phyloP scores from a whole-genome alignment of 192 early-diverging fungal genomes.

The Linderina pennispora region DNA sequence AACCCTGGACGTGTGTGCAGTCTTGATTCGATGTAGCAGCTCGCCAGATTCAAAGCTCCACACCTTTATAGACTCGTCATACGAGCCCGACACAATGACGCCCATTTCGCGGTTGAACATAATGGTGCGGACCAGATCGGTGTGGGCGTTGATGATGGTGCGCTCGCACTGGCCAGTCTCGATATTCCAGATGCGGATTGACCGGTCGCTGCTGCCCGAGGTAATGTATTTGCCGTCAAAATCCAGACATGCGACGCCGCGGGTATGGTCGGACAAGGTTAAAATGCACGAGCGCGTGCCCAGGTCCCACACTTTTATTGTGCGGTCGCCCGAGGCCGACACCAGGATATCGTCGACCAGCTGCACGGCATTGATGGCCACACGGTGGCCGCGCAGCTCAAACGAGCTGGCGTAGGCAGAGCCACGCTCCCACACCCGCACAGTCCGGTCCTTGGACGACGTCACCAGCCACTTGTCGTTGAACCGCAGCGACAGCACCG shows the following conservation, averaged over 20 bases:
- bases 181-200: slow-evolving; percentile 75
- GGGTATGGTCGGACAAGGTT: slow-evolving; percentile 65
- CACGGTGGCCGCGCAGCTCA: slow-evolving; percentile 57
- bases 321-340: slow-evolving; percentile 75
- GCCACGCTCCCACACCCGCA: slow-evolving; percentile 74
- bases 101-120: slow-evolving; percentile 30
- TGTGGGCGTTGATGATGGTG: slow-evolving; percentile 39
- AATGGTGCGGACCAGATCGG: slow-evolving; percentile 34
- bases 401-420: slow-evolving; percentile 40
- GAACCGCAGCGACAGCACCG: slow-evolving; percentile 76
- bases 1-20: slow-evolving; percentile 59
- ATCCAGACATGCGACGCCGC: slow-evolving; percentile 86
- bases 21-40: slow-evolving; percentile 49
- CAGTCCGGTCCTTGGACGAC: slow-evolving; percentile 77
- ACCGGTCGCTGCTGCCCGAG: slow-evolving; percentile 75
- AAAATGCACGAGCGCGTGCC: slow-evolving; percentile 57
- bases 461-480: slow-evolving; percentile 66
- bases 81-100: slow-evolving; percentile 78
- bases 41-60: slow-evolving; percentile 73
- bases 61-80: slow-evolving; percentile 83
- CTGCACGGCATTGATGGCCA: slow-evolving; percentile 83
- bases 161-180: slow-evolving; percentile 49
- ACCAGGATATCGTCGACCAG: slow-evolving; percentile 55
- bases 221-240: slow-evolving; percentile 81
- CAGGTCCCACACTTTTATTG: slow-evolving; percentile 81